A percentile compares a stretch with the other conserved stretches of the same genome.
Conservation (phyloP, 2,329 filamentous ascomycete species). For the Xylariales sp. region DNA sequence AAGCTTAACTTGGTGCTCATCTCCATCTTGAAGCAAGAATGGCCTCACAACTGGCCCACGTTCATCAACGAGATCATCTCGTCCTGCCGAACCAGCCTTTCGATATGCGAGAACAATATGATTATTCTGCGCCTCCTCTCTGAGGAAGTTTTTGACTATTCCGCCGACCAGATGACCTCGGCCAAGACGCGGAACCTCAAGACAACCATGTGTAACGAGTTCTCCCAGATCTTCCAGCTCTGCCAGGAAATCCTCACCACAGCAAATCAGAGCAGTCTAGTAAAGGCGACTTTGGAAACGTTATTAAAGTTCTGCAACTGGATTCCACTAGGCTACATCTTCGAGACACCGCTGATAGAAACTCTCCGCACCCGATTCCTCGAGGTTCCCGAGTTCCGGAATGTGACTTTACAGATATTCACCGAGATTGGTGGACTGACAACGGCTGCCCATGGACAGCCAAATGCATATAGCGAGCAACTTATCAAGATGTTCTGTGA, state of each 20-base stretch:
- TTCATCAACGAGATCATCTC: constrained; percentile 99
- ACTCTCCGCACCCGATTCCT: constrained; percentile 90
- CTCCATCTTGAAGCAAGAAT: constrained; percentile 97
- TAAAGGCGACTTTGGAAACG: constrained; percentile 96
- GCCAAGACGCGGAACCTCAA: constrained; percentile 94
- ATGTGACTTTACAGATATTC: constrained; percentile 92
- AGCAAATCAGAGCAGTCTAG: constrained; percentile 79
- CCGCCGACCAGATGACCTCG: constrained; percentile 98
- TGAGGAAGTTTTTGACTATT: constrained; percentile 98
- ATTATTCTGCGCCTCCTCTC: constrained; percentile 91
- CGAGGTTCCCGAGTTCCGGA: constrained; percentile 90
- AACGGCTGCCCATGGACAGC: constrained; percentile 65
- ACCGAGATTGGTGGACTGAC: constrained; percentile 95
- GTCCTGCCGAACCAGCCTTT: constrained; percentile 89
- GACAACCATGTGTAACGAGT: constrained; percentile 97
- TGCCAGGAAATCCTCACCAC: constrained; percentile 93
- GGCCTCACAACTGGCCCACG: constrained; percentile 99
- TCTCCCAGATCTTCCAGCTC: constrained; percentile 96
- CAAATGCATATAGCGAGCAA: constrained; percentile 85
- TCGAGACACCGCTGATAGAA: constrained; percentile 94
- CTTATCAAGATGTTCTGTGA: constrained; percentile 98
- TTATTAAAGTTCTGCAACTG: constrained; percentile 96
- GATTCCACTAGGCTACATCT: constrained; percentile 98
- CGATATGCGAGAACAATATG: constrained; percentile 99
- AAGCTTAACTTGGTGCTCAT: constrained; percentile 98